A percentile compares a stretch with the other conserved stretches of the same genome.
These are phyloP conservation scores for Dactylellina leptospora DNA, from an alignment of 2,329 filamentous ascomycete species.

Conservation along the genomic window DNA sequence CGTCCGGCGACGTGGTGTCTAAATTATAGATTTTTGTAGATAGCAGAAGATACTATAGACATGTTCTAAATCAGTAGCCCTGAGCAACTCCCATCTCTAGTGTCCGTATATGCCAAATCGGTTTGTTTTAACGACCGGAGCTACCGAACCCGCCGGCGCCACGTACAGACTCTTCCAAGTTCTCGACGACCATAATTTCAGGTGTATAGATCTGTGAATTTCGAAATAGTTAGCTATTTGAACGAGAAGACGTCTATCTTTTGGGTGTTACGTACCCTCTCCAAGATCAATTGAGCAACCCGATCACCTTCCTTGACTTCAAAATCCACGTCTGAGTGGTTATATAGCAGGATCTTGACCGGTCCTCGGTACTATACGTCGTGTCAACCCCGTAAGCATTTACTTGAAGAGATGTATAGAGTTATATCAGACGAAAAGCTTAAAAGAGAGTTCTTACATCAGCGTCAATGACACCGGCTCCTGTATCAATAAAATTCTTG, in stretches of 20 bases:
- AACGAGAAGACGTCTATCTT: neutral
- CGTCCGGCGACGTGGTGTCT: too few species aligned
- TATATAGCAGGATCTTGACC: conserved; percentile 94
- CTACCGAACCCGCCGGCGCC: conserved; percentile 92
- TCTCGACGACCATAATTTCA: conserved; percentile 85
- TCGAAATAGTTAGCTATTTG: neutral
- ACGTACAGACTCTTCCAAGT: conserved; percentile 87
- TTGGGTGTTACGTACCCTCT: conserved; percentile 68
- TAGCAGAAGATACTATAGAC: too few species aligned
- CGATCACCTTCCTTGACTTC: conserved; percentile 82
- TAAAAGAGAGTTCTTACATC: conserved; percentile 64
- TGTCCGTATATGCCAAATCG: too few species aligned
- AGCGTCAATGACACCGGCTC: conserved; percentile 95
- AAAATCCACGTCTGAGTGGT: conserved; percentile 66
- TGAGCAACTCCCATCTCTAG: too few species aligned
- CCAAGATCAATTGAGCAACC: conserved; percentile 89
- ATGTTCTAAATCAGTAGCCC: too few species aligned
- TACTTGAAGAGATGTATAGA: neutral
- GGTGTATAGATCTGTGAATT: conserved; percentile 82
- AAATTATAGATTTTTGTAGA: too few species aligned
- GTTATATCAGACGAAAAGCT: neutral
- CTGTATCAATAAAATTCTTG: conserved; percentile 96
- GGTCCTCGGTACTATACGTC: conserved; percentile 76
- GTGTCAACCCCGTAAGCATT: neutral
- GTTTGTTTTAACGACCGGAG: conserved; percentile 71